phyloP scores from a whole-genome alignment of 768 basidiomycete species.

The Amanita muscaria region DNA sequence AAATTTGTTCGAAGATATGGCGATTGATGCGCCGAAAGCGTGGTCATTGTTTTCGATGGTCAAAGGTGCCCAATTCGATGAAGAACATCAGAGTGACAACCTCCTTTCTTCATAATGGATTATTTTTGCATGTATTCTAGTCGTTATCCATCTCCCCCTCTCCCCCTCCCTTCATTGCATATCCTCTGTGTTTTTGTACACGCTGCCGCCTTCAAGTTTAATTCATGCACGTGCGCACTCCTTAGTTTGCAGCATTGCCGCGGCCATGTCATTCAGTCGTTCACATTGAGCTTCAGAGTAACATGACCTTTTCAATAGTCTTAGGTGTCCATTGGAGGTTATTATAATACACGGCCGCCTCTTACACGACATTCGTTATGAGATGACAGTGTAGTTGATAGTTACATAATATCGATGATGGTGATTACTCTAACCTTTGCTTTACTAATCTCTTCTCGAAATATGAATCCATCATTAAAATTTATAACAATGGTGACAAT shows the following conservation, averaged over 20 bases:
- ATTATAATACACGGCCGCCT: too few relatives aligned
- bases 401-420: too few relatives aligned
- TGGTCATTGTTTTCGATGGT: slow-evolving; percentile 72
- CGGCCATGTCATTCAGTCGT: too few relatives aligned
- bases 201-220: slow-evolving; percentile 12
- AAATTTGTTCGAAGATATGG: slow-evolving; percentile 82
- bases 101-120: slow-evolving; percentile 40
- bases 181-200: slow-evolving; percentile 10
- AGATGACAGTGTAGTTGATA: too few relatives aligned
- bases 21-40: slow-evolving; percentile 86
- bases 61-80: slow-evolving; percentile 58
- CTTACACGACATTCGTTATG: too few relatives aligned
- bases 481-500: too few relatives aligned
- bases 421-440: too few relatives aligned
- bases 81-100: slow-evolving; percentile 46
- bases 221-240: slow-evolving; percentile 8
- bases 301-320: too few relatives aligned
- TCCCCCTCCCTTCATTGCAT: slow-evolving; percentile 13
- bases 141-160: slow-evolving; percentile 13
- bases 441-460: too few relatives aligned
- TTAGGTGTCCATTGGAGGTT: too few relatives aligned
- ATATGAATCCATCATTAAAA: too few relatives aligned
- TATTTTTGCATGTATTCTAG: slow-evolving; percentile 13
- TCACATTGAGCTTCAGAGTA: background rate
- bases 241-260: background rate